These are phyloP conservation scores for Xylaria sp. DNA, from an alignment of 2,329 filamentous ascomycete genomes.

Conservation along the genomic window DNA sequence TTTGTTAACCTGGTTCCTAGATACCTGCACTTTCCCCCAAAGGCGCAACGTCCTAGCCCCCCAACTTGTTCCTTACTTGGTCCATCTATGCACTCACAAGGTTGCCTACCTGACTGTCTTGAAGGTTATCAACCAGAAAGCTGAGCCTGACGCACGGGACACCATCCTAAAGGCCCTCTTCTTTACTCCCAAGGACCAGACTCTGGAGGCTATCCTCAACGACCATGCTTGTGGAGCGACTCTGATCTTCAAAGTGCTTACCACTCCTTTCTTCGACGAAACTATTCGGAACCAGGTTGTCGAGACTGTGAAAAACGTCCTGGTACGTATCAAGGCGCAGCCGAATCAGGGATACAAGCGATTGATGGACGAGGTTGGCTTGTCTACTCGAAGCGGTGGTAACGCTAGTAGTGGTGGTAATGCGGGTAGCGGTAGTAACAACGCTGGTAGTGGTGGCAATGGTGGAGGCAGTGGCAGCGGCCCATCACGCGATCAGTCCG, in stretches of 20 bases:
- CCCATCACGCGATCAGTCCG: slow-evolving; percentile 42
- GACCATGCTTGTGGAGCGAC: slow-evolving; percentile 92
- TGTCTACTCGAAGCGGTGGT: slow-evolving; percentile 60
- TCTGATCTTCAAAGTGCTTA: slow-evolving; percentile 96
- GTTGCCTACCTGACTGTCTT: slow-evolving; percentile 95
- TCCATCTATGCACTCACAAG: slow-evolving; percentile 96
- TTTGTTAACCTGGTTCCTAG: slow-evolving; percentile 93
- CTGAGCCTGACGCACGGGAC: slow-evolving; percentile 87
- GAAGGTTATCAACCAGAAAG: slow-evolving; percentile 97
- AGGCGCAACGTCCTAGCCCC: slow-evolving; percentile 89
- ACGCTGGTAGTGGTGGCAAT: background rate
- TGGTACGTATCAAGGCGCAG: slow-evolving; percentile 85
- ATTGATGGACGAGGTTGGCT: slow-evolving; percentile 94
- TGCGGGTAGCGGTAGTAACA: background rate
- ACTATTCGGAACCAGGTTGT: slow-evolving; percentile 80
- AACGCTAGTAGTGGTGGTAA: slow-evolving; percentile 27
- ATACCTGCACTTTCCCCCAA: slow-evolving; percentile 92
- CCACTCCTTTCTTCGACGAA: slow-evolving; percentile 96
- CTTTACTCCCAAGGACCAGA: slow-evolving; percentile 80
- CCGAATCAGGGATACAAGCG: slow-evolving; percentile 96
- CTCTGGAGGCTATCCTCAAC: slow-evolving; percentile 81
- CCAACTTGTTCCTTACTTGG: slow-evolving; percentile 83
- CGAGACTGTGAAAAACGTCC: slow-evolving; percentile 84
- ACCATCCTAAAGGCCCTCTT: slow-evolving; percentile 86
- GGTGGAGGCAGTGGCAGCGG: background rate